These are phyloP conservation scores for Russula dissimulans DNA, from an alignment of 768 basidiomycete genomes.

Conservation along the genomic window DNA sequence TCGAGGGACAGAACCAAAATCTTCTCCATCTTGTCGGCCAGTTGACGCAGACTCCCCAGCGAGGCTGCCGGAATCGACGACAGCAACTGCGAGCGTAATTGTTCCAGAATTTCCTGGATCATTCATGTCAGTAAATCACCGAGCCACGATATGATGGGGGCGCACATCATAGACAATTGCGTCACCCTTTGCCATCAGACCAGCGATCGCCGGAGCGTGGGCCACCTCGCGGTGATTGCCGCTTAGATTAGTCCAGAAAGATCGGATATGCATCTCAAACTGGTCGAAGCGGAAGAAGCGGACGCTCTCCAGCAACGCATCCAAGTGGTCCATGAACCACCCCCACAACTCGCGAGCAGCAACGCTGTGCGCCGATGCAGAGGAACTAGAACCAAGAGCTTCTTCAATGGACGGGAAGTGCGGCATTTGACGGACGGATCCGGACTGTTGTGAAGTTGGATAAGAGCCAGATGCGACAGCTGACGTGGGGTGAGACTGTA, in stretches of 20 bases:
- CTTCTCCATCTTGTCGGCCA: slow-evolving; percentile 90
- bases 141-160: slow-evolving; percentile 17
- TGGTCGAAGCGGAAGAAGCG: slow-evolving; percentile 77
- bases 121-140: slow-evolving; percentile 18
- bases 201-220: slow-evolving; percentile 81
- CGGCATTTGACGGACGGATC: slow-evolving; percentile 67
- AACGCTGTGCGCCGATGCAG: slow-evolving; percentile 62
- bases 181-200: slow-evolving; percentile 83
- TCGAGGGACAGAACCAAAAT: slow-evolving; percentile 74
- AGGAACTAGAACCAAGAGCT: slow-evolving; percentile 61
- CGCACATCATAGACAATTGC: slow-evolving; percentile 86
- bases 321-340: slow-evolving; percentile 88
- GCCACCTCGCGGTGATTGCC: slow-evolving; percentile 80
- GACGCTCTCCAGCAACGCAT: slow-evolving; percentile 70
- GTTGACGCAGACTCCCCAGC: slow-evolving; percentile 61
- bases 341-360: slow-evolving; percentile 83
- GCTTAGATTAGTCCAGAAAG: slow-evolving; percentile 73
- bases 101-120: slow-evolving; percentile 75
- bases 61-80: slow-evolving; percentile 62
- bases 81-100: slow-evolving; percentile 76
- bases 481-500: slow-evolving; percentile 35
- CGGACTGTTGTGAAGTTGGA: slow-evolving; percentile 36
- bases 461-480: slow-evolving; percentile 37
- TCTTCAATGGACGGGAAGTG: slow-evolving; percentile 84
- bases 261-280: slow-evolving; percentile 78